These are phyloP conservation scores for Dactylellina leptospora DNA, from an alignment of 2,329 filamentous ascomycete species.

Conservation along the genomic window DNA sequence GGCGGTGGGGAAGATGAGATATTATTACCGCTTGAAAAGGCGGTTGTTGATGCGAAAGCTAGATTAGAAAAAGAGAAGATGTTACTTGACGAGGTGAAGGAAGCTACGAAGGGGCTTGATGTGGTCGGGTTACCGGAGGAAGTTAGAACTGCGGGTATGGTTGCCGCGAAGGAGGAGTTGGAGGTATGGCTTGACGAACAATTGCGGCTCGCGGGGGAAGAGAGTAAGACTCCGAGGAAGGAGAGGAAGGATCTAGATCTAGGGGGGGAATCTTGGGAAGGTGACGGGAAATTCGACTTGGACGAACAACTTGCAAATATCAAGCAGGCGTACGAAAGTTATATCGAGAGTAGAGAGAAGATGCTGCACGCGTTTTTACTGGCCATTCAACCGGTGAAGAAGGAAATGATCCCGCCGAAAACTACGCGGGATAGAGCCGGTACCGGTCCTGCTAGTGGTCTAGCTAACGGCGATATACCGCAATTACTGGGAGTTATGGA, in stretches of 20 bases:
- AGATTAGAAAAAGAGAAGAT: conserved; percentile 41
- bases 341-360: conserved; percentile 35
- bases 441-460: background rate
- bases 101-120: conserved; percentile 10
- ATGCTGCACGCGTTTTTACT: conserved; percentile 49
- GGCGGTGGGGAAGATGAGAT: conserved; percentile 33
- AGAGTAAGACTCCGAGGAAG: conserved; percentile 44
- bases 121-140: conserved; percentile 25
- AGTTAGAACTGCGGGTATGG: conserved; percentile 35
- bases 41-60: conserved; percentile 58
- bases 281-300: conserved; percentile 19
- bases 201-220: conserved; percentile 38
- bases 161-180: conserved; percentile 39
- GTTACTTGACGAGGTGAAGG: conserved; percentile 26
- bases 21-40: conserved; percentile 44
- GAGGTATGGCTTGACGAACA: conserved; percentile 51
- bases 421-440: conserved; percentile 16
- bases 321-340: conserved; percentile 31
- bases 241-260: conserved; percentile 9
- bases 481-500: conserved; percentile 27
- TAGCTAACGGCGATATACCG: conserved; percentile 22
- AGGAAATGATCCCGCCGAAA: conserved; percentile 42
- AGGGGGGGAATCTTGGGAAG: background rate
- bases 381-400: conserved; percentile 32
- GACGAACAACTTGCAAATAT: conserved; percentile 34